Percentiles rank a stretch among this genome's conserved stretches.
phyloP scores from a whole-genome alignment of 2,329 filamentous ascomycete genomes.

The Endothia cerciana region DNA sequence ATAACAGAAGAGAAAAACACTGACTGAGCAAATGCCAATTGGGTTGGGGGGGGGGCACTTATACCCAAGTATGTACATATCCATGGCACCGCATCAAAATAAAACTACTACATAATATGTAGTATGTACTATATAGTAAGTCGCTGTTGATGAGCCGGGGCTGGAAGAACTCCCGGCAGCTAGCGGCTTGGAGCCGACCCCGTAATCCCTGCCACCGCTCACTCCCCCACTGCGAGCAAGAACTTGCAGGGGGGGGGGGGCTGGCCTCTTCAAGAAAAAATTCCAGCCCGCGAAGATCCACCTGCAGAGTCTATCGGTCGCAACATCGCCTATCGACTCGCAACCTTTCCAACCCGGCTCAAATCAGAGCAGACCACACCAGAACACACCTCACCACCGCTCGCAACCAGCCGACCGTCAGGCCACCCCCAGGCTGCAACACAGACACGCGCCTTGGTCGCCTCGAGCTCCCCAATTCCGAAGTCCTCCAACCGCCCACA shows the following conservation, averaged over 20 bases:
- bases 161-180: slow-evolving; percentile 27
- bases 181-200: background rate
- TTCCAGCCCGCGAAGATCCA: slow-evolving; percentile 20
- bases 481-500: background rate
- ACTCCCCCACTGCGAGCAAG: background rate
- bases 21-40: no score
- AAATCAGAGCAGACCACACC: background rate
- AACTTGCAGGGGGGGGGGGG: background rate
- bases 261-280: slow-evolving; percentile 22
- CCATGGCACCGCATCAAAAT: no score
- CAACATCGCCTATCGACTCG: background rate
- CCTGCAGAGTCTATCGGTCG: background rate
- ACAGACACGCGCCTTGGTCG: background rate
- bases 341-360: background rate
- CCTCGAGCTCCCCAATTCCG: background rate
- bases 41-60: no score
- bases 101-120: no score
- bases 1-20: no score
- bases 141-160: slow-evolving; percentile 8
- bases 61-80: no score
- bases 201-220: slow-evolving; percentile 3
- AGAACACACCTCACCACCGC: background rate
- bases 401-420: background rate
- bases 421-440: no score
- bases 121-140: no score